phyloP scores from a whole-genome alignment of 1,284 basidiomycete species.

The Cryptococcus deneoformans region DNA sequence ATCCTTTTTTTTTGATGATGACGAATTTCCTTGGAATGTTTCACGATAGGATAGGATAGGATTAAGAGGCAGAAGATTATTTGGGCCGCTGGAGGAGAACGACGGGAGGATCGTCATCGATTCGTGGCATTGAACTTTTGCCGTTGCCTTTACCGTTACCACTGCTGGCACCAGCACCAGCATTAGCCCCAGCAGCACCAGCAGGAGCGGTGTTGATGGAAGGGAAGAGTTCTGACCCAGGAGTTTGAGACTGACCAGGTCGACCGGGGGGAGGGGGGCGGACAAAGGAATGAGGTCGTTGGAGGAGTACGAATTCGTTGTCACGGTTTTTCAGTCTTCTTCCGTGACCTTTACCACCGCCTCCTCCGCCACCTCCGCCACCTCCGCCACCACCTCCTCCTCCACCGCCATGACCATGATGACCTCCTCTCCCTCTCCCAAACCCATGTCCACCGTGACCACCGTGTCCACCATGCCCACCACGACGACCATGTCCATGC shows the following conservation, averaged over 20 bases:
- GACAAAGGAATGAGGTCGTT: slow-evolving; percentile 35
- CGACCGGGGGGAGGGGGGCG: slow-evolving; percentile 3
- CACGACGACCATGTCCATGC: neutral
- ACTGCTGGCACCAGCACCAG: neutral
- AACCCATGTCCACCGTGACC: neutral
- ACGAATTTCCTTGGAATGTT: too few relatives aligned
- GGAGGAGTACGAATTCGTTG: slow-evolving; percentile 36
- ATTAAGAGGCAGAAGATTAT: slow-evolving; percentile 2
- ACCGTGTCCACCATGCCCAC: neutral
- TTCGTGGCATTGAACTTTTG: neutral
- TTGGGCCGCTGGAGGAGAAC: slow-evolving; percentile 24
- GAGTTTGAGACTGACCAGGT: neutral
- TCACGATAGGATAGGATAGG: too few relatives aligned
- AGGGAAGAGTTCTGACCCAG: neutral
- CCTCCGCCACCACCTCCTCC: neutral
- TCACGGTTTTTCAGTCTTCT: slow-evolving; percentile 6
- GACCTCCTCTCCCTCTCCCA: neutral
- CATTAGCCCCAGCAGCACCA: neutral
- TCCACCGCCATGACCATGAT: neutral
- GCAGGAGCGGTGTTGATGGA: neutral
- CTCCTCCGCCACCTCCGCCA: slow-evolving; percentile 20
- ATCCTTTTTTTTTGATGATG: too few relatives aligned
- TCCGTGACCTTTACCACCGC: slow-evolving; percentile 13
- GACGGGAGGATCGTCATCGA: slow-evolving; percentile 10
- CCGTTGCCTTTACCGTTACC: neutral